These are phyloP conservation scores for Fallopia convolvulus DNA, from an alignment of 148 eudicot genomes.

Conservation along the genomic window DNA sequence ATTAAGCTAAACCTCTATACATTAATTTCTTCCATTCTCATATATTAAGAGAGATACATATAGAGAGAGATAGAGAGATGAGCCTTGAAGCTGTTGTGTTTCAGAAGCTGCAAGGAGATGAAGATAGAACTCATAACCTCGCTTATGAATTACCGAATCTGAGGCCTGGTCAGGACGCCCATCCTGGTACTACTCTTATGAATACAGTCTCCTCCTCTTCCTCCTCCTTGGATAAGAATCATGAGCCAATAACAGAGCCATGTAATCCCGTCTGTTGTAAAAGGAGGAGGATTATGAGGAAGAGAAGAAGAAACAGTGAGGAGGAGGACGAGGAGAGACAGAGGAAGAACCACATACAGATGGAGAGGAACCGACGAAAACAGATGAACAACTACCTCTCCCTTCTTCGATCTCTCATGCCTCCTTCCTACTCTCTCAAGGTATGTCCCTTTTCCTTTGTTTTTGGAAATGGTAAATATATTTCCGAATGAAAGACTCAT, in stretches of 20 bases:
- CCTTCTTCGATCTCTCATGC: constrained; percentile 50
- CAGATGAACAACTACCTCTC: constrained; percentile 55
- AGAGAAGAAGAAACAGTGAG: constrained; percentile 7
- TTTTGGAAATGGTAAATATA: background rate
- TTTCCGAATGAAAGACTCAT: too few species aligned
- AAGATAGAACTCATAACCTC: background rate
- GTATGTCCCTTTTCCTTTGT: constrained; percentile 15
- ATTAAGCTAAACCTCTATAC: too few species aligned
- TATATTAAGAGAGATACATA: background rate
- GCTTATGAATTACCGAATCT: background rate
- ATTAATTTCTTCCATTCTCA: background rate
- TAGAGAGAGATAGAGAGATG: background rate
- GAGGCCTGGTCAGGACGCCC: background rate
- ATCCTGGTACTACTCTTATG: background rate
- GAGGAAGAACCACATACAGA: constrained; percentile 53
- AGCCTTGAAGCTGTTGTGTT: constrained; percentile 13
- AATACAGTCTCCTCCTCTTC: background rate
- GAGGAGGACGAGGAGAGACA: constrained; percentile 53
- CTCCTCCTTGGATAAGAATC: background rate
- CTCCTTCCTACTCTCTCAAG: constrained; percentile 45
- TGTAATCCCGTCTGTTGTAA: background rate
- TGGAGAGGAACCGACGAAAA: constrained; percentile 48
- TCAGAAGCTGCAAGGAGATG: background rate
- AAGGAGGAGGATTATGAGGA: constrained; percentile 11
- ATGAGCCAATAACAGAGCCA: background rate